Percentiles rank a stretch among this genome's conserved stretches.
Evolutionary conservation across 768 basidiomycete genomes (phyloP).

Genomic region (Collybia nuda): DNA sequence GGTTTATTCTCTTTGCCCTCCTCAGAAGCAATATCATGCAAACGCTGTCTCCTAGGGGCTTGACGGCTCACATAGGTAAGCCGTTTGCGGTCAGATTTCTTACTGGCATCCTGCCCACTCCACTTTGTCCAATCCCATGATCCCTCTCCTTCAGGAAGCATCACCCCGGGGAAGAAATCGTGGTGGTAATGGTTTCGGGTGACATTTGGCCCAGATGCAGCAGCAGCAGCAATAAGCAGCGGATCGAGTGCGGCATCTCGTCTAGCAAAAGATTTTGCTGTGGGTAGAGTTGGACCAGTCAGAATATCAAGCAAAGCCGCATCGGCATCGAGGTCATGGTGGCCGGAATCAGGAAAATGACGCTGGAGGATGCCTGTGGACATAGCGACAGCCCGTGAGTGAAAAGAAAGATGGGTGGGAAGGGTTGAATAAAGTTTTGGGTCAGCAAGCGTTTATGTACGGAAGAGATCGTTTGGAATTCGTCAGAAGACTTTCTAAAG

Average conservation of each 20-base stretch:
- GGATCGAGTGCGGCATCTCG: constrained; percentile 79
- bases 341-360: constrained; percentile 17
- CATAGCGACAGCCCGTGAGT: constrained; percentile 8
- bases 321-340: constrained; percentile 39
- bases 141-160: constrained; percentile 50
- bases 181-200: constrained; percentile 88
- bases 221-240: constrained; percentile 73
- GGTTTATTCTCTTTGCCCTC: constrained; percentile 55
- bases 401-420: not conserved
- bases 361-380: constrained; percentile 14
- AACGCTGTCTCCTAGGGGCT: constrained; percentile 65
- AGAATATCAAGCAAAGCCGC: constrained; percentile 66
- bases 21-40: constrained; percentile 32
- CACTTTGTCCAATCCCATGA: constrained; percentile 62
- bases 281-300: constrained; percentile 47
- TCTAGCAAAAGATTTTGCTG: constrained; percentile 46
- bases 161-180: constrained; percentile 66
- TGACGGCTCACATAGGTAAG: constrained; percentile 72
- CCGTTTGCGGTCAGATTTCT: constrained; percentile 41
- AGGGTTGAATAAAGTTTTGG: not conserved
- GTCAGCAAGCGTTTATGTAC: constrained; percentile 13
- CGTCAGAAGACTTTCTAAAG: too few species aligned
- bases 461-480: not conserved
- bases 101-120: constrained; percentile 38
- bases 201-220: constrained; percentile 71